Evolutionary conservation across 192 early-diverging fungal species (phyloP), one percentile per base, ranked within the genome.

Genomic region (Dispira parvispora): DNA sequence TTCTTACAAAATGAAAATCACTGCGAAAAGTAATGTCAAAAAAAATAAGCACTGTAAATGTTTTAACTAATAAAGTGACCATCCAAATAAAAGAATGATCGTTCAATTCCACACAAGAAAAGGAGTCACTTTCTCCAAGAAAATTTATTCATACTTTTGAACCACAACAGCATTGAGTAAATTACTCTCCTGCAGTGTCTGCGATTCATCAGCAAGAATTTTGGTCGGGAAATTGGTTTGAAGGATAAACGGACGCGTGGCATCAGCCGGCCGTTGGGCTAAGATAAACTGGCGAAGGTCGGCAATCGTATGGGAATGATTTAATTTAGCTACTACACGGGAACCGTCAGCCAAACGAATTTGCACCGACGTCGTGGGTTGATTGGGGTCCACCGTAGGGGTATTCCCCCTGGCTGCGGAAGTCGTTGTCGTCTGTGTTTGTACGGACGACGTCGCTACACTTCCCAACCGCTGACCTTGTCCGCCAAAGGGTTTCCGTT

Each of bases 311-410:
- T 96, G 90, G 14, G 86, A 84, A 52, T 91, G 90, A 68, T 98
- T 98, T 62, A 89, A 83, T 58, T 82, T 83, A n/a, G 82, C 84
- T n/a, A 96, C 81, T 75, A 93, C 68, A 62, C 90, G 80, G 18
- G 89, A 80, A 21, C 96, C 94, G 65, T 97, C 92, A 8, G 79
- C 88, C 55, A 99, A 70, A 43, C 96, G 80, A 60, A 99, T 81
- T 71, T 96, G 94, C n/a, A 99, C 77, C 32, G 84, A 80, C 8
- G 94, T 94, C 9, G 78, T 76, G 13, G 91, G 96, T 64, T 83
- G 82, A 13, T 65, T 72, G 18, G 79, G 69, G 64, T 99, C 92
- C 38, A 96, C 77, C 8, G 68, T 63, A 46, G 89, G 64, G 14
- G 67, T 46, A 12, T 46, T 43, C n/a, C 32, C 38, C 2, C 62